phyloP scores from a whole-genome alignment of 2,329 filamentous ascomycete species.

The Fusarium palustre region DNA sequence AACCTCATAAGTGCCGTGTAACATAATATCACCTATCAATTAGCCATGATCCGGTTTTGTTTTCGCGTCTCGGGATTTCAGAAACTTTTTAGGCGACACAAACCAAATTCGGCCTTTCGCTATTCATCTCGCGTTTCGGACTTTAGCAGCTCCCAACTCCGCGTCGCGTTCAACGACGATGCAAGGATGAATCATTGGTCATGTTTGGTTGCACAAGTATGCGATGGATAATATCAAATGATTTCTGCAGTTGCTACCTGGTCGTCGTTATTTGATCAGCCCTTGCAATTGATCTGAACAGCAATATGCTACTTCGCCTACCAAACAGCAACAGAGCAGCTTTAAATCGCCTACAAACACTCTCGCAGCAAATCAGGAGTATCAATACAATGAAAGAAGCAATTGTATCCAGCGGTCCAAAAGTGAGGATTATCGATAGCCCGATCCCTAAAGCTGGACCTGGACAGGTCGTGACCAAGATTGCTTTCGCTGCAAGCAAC shows the following conservation, averaged over 20 bases:
- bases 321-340: neutral
- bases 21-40: neutral
- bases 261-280: accelerated
- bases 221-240: neutral
- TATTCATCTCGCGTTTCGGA: slow-evolving; percentile 25
- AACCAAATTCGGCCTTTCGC: slow-evolving; percentile 25
- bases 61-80: slow-evolving; percentile 27
- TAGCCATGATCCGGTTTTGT: accelerated
- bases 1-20: slow-evolving; percentile 14
- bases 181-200: neutral
- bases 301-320: slow-evolving; percentile 12
- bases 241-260: neutral
- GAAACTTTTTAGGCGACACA: neutral
- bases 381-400: slow-evolving; percentile 30
- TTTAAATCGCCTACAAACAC: neutral
- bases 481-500: slow-evolving; percentile 20
- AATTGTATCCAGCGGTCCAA: slow-evolving; percentile 14
- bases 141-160: slow-evolving; percentile 9
- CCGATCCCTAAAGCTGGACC: slow-evolving; percentile 11
- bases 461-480: slow-evolving; percentile 22
- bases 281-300: accelerated
- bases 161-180: neutral
- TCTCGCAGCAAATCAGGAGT: slow-evolving; percentile 10
- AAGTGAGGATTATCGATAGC: slow-evolving; percentile 19
- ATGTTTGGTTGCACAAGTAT: neutral